A percentile compares a stretch with the other conserved stretches of the same genome.
These are phyloP conservation scores for Ganoderma meredithae DNA, from an alignment of 1,284 basidiomycete species.

Conservation along the genomic window DNA sequence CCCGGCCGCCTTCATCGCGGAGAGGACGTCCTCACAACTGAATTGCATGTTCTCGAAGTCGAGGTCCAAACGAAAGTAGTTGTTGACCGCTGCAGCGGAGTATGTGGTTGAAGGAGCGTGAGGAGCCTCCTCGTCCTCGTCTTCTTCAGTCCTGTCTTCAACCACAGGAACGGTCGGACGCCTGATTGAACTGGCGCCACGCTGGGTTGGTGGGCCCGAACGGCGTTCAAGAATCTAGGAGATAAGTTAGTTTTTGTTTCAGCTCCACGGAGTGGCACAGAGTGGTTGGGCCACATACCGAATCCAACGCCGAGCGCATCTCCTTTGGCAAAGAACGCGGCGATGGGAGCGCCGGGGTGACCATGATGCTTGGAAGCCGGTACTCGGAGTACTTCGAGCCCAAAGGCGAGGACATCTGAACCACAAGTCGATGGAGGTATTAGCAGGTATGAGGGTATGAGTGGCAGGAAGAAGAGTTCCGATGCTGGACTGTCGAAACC, in stretches of 20 bases:
- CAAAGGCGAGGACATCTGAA: constrained; percentile 15
- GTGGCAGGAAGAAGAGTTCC: not conserved
- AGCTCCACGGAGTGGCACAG: not conserved
- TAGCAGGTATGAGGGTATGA: not conserved
- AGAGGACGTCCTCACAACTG: constrained; percentile 23
- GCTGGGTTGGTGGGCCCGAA: not conserved
- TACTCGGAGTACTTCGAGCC: not conserved
- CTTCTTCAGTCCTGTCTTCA: constrained; percentile 11
- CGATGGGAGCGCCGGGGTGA: constrained; percentile 31
- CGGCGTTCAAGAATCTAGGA: not conserved
- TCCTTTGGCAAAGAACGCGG: constrained; percentile 26
- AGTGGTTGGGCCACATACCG: constrained; percentile 13
- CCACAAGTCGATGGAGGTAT: not conserved
- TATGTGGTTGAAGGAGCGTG: constrained; percentile 21
- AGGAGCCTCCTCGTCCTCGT: constrained; percentile 14
- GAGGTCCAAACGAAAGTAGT: constrained; percentile 20
- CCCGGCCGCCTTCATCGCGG: constrained; percentile 21
- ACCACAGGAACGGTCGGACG: not conserved
- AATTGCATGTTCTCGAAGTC: constrained; percentile 22
- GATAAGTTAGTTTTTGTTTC: not conserved
- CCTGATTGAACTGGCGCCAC: not conserved
- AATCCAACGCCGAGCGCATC: constrained; percentile 28
- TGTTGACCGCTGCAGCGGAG: constrained; percentile 12
- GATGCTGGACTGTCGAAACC: not conserved
- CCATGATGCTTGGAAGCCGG: constrained; percentile 25